Conservation (phyloP, 768 basidiomycete genomes). For the Harrya chromipes region DNA sequence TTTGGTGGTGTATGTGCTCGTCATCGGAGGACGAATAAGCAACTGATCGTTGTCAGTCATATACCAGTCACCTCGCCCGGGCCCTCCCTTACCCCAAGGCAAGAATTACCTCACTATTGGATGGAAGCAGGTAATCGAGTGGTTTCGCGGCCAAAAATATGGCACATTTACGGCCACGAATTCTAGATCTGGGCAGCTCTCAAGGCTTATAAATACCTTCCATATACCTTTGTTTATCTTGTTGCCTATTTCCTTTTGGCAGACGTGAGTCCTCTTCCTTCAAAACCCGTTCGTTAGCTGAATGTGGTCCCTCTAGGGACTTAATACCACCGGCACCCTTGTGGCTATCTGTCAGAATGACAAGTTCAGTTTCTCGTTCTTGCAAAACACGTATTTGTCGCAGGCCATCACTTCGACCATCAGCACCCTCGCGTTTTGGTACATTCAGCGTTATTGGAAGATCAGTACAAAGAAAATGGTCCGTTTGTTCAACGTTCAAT, state of each 20-base stretch:
- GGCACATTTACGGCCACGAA: slow-evolving; percentile 1
- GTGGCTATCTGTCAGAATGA: slow-evolving; percentile 77
- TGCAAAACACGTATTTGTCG: slow-evolving; percentile 73
- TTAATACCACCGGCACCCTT: slow-evolving; percentile 77
- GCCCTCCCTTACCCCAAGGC: slow-evolving; percentile 73
- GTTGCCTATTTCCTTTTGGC: slow-evolving; percentile 76
- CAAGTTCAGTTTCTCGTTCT: slow-evolving; percentile 77
- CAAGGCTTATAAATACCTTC: slow-evolving; percentile 74
- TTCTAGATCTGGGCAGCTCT: slow-evolving; percentile 70
- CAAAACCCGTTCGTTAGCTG: not conserved
- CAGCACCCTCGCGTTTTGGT: slow-evolving; percentile 78
- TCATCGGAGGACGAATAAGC: not conserved
- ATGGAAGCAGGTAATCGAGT: slow-evolving; percentile 68
- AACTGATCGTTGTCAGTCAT: slow-evolving; percentile 47
- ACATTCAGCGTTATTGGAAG: slow-evolving; percentile 76
- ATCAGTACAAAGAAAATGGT: slow-evolving; percentile 83
- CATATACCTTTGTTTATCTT: slow-evolving; percentile 80
- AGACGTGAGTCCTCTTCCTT: slow-evolving; percentile 45
- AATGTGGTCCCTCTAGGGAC: slow-evolving; percentile 44
- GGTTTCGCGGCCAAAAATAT: not conserved
- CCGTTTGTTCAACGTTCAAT: slow-evolving; percentile 1
- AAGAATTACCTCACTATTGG: slow-evolving; percentile 78
- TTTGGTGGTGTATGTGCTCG: slow-evolving; percentile 78
- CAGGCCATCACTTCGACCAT: slow-evolving; percentile 74
- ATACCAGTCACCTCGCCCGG: slow-evolving; percentile 81